Evolutionary conservation across 2,329 filamentous ascomycete species (phyloP).

Genomic region (Fusarium siculi): DNA sequence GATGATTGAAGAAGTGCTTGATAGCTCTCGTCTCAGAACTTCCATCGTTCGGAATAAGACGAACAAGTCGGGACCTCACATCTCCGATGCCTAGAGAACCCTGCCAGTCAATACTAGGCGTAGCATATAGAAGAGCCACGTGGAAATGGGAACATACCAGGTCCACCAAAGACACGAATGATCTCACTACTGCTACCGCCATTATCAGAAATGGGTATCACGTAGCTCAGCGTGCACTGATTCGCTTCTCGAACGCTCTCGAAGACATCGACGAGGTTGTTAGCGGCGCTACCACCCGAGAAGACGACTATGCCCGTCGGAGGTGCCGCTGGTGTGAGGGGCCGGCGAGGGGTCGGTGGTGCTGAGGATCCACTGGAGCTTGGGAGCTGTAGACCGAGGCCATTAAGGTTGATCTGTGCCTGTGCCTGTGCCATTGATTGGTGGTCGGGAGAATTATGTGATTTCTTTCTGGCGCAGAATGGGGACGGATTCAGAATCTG

Average conservation of each 20-base stretch:
- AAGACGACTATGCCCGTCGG: conserved; percentile 76
- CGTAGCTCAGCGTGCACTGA: conserved; percentile 77
- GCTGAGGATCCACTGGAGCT: conserved; percentile 36
- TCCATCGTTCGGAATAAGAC: conserved; percentile 78
- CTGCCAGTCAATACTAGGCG: conserved; percentile 1
- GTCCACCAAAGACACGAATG: conserved; percentile 93
- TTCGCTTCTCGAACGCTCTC: conserved; percentile 72
- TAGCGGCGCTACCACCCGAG: conserved; percentile 93
- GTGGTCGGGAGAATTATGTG: conserved; percentile 22
- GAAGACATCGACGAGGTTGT: conserved; percentile 93
- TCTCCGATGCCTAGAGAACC: conserved; percentile 64
- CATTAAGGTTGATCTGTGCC: conserved; percentile 24
- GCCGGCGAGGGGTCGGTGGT: conserved; percentile 24
- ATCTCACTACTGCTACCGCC: conserved; percentile 93
- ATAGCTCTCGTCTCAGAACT: conserved; percentile 77
- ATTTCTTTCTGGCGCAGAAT: not conserved
- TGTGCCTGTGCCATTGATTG: conserved; percentile 37
- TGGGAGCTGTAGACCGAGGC: conserved; percentile 40
- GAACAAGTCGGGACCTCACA: conserved; percentile 75
- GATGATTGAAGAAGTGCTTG: conserved; percentile 87
- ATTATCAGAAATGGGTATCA: conserved; percentile 97
- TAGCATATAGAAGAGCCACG: conserved; percentile 13
- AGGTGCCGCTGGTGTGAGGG: conserved; percentile 17
- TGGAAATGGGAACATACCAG: conserved; percentile 63
- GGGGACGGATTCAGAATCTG: not conserved